phyloP scores from a whole-genome alignment of 106 monocot species.

The Dioscorea zingiberensis region DNA sequence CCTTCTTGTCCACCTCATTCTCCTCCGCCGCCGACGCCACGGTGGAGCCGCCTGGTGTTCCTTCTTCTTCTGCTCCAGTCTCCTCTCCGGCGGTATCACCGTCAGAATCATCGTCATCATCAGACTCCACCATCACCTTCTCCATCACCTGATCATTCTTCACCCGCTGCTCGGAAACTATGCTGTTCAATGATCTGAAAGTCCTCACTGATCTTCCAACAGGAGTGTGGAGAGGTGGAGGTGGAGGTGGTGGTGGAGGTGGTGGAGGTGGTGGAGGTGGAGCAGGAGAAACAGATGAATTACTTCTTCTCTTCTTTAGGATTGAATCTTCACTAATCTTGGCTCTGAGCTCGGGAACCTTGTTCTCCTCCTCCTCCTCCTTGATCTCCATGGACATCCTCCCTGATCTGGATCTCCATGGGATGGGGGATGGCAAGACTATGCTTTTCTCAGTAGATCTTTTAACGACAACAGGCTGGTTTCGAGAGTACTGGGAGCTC shows the following conservation, averaged over 20 bases:
- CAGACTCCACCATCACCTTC: slow-evolving; percentile 34
- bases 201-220: slow-evolving; percentile 36
- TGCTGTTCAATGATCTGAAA: slow-evolving; percentile 13
- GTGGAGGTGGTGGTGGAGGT: slow-evolving; percentile 51
- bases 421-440: slow-evolving; percentile 69
- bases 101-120: slow-evolving; percentile 18
- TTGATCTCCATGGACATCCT: neutral
- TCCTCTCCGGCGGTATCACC: neutral
- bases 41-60: slow-evolving; percentile 5
- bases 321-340: slow-evolving; percentile 28
- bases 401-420: slow-evolving; percentile 67
- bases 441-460: neutral
- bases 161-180: neutral
- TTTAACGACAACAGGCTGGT: slow-evolving; percentile 34
- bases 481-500: slow-evolving; percentile 43
- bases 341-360: slow-evolving; percentile 11
- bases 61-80: slow-evolving; percentile 3
- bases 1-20: slow-evolving; percentile 95
- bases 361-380: too few species aligned
- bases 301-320: slow-evolving; percentile 23
- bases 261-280: slow-evolving; percentile 19
- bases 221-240: slow-evolving; percentile 26
- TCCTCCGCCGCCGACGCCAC: slow-evolving; percentile 23
- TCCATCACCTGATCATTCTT: slow-evolving; percentile 19
- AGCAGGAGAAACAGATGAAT: slow-evolving; percentile 21